Evolutionary conservation across 2,329 filamentous ascomycete genomes (phyloP).

Genomic region (Elsinoe necatrix): DNA sequence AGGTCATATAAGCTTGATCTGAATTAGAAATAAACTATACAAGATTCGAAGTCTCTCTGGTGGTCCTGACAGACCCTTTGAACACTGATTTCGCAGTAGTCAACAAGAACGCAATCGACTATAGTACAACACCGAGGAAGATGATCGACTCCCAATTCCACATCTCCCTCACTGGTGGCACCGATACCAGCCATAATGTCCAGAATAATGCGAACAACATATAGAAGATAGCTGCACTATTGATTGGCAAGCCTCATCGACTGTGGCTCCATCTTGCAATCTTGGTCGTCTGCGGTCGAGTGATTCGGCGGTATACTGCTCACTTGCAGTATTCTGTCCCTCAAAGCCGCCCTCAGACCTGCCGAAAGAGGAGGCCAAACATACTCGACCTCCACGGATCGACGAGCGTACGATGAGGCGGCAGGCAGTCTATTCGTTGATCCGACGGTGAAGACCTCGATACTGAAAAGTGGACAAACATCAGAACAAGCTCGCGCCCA

Average conservation of each 20-base stretch:
- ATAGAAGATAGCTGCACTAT: conserved; percentile 19
- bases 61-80: conserved; percentile 17
- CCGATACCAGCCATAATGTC: conserved; percentile 38
- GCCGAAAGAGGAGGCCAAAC: conserved; percentile 3
- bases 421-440: not conserved
- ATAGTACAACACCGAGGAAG: conserved; percentile 21
- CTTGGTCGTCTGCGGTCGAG: not conserved
- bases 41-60: conserved; percentile 5
- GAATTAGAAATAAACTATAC: not conserved
- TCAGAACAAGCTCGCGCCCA: not conserved
- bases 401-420: not conserved
- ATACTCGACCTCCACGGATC: not conserved
- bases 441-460: not conserved
- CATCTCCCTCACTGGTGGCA: conserved; percentile 17
- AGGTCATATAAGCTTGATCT: too few species aligned
- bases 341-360: conserved; percentile 15
- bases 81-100: conserved; percentile 17
- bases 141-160: conserved; percentile 33
- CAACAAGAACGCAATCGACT: conserved; percentile 18
- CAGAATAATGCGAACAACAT: conserved; percentile 36
- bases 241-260: conserved; percentile 20
- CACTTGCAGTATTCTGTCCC: conserved; percentile 14
- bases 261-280: conserved; percentile 16
- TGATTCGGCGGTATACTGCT: not conserved
- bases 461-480: not conserved